Conservation (phyloP, 139 green algal genomes). For the Chlamydomonas applanata region DNA sequence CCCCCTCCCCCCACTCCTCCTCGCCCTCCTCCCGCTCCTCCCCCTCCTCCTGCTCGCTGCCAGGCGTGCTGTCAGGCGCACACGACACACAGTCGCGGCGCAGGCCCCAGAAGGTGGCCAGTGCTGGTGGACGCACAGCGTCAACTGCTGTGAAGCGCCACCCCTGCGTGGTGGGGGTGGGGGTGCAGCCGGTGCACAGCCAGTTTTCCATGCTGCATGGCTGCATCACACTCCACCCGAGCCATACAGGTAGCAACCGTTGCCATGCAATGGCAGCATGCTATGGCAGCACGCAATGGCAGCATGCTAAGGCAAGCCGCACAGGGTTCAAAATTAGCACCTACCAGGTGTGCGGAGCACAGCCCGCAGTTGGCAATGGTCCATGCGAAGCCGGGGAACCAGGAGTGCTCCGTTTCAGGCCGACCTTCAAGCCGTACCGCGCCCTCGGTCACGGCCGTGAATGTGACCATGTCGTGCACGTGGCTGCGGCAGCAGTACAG, state of each 20-base stretch:
- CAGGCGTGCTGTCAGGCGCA: not conserved
- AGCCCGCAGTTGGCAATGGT: slow-evolving; percentile 46
- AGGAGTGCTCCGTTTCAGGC: slow-evolving; percentile 50
- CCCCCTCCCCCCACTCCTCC: not conserved
- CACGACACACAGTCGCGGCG: slow-evolving; percentile 6
- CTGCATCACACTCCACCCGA: too few species aligned
- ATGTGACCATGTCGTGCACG: slow-evolving; percentile 54
- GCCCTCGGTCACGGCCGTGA: slow-evolving; percentile 18
- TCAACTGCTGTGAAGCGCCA: slow-evolving; percentile 2
- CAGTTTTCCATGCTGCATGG: too few species aligned
- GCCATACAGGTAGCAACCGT: too few species aligned
- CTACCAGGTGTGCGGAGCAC: slow-evolving; percentile 32
- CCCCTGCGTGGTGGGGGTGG: not conserved
- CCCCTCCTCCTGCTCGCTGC: not conserved
- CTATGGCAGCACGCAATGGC: too few species aligned
- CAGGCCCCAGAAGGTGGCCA: slow-evolving; percentile 23
- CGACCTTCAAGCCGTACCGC: slow-evolving; percentile 24
- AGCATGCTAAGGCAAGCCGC: too few species aligned
- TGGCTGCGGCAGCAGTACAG: not conserved
- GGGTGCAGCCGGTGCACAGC: too few species aligned
- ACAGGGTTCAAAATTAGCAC: not conserved
- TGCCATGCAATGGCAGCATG: too few species aligned
- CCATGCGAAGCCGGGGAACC: slow-evolving; percentile 65
- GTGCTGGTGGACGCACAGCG: not conserved
- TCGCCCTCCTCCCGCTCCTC: not conserved